Evolutionary conservation across 495 filamentous ascomycete species (phyloP), one percentile per base, ranked within the genome.

Genomic region (Chaetomium tenue): DNA sequence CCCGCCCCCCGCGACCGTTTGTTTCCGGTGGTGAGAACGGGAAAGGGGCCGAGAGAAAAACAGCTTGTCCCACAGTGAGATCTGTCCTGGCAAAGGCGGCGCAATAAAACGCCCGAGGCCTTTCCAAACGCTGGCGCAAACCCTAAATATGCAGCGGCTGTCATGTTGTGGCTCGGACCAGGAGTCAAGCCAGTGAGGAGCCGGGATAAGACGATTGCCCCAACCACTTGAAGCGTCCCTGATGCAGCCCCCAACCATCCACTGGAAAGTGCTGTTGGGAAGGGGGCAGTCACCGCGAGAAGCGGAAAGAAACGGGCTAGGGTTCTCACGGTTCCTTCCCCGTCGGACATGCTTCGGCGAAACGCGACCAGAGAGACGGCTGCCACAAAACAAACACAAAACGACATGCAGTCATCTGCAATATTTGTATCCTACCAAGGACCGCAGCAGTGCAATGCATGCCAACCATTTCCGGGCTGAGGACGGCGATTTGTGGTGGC

Each of bases 141-240:
- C 22, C 39, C n/a, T 15, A 50, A 22, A 23, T 12, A 47, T 47
- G 40, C 22, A 59, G 26, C 42, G 1, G 4, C 52, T 39, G 28
- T 13, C 37, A 30, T 12, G 52, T n/a, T 39, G 52, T n/a, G 54
- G 54, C 54, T 22, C 23, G 33, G 56, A 26, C 7, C 40, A 44
- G 18, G 11, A 20, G 25, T 3, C 12, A 37, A 15, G 23, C 47
- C 60, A 61, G 59, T 61, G 13, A 33, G 48, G 59, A 18, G 30
- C 4, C 30, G 20, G 47, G 13, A 61, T 8, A n/a, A 4, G 26
- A 22, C 50, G 37, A 42, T 16, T 54, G 30, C 33, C 52, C 48
- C 58, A 42, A 61, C 20, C 5, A 30, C 60, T 37, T 53, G 60
- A 61, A 51, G 58, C 58, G 50, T 16, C n/a, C 26, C 46, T 40